Evolutionary conservation across 768 basidiomycete species (phyloP).

Genomic region (Boletus sensibilis): DNA sequence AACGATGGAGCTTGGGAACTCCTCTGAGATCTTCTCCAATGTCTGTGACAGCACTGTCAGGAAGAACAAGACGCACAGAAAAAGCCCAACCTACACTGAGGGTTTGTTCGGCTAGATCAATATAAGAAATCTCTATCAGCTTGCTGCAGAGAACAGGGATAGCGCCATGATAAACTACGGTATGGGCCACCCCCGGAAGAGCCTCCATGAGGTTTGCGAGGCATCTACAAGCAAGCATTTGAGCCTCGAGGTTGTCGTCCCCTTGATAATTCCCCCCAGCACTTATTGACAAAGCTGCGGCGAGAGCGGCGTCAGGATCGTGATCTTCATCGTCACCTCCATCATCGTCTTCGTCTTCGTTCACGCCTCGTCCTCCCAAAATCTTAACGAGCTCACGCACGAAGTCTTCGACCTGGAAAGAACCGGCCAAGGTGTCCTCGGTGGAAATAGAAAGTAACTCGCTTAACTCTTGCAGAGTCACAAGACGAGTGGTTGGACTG

Average conservation of each 20-base stretch:
- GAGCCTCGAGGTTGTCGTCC: conserved; percentile 89
- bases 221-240: conserved; percentile 94
- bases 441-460: conserved; percentile 95
- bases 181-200: conserved; percentile 96
- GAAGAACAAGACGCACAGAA: conserved; percentile 1
- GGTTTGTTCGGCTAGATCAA: conserved; percentile 97
- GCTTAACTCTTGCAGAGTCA: conserved; percentile 92
- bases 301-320: conserved; percentile 85
- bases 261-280: conserved; percentile 66
- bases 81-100: conserved; percentile 70
- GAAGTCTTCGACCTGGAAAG: conserved; percentile 92
- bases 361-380: conserved; percentile 74
- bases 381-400: conserved; percentile 91
- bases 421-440: conserved; percentile 93
- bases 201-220: conserved; percentile 98
- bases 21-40: conserved; percentile 96
- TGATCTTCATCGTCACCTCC: conserved; percentile 63
- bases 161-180: conserved; percentile 96
- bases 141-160: conserved; percentile 98
- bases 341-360: conserved; percentile 71
- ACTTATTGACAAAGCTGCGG: conserved; percentile 84
- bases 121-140: conserved; percentile 94
- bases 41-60: conserved; percentile 55
- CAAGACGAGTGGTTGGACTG: conserved; percentile 80
- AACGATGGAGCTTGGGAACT: conserved; percentile 93